These are phyloP conservation scores for Boletus smithii DNA, from an alignment of 1,284 basidiomycete species.

Conservation along the genomic window DNA sequence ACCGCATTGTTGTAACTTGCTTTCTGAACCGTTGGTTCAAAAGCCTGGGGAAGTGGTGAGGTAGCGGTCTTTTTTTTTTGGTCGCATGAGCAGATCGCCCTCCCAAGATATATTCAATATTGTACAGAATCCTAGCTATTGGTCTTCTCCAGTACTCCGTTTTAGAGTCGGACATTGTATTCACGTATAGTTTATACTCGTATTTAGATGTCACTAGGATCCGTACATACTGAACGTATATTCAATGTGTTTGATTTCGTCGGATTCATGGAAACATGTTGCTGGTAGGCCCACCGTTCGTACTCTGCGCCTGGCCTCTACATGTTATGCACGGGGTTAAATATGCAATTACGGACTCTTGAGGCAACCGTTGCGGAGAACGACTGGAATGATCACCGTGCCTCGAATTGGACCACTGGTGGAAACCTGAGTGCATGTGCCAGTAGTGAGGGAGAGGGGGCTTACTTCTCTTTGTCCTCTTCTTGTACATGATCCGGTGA, in stretches of 20 bases:
- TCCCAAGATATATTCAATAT: background rate
- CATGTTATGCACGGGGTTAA: no score
- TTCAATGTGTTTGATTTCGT: no score
- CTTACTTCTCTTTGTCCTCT: conserved; percentile 88
- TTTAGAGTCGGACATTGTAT: no score
- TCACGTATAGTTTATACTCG: conserved; percentile 21
- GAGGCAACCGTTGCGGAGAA: no score
- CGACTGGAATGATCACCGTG: conserved; percentile 60
- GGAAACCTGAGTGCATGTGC: conserved; percentile 16
- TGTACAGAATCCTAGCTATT: no score
- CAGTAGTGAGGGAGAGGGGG: background rate
- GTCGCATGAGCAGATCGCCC: background rate
- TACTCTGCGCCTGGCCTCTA: no score
- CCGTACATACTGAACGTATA: no score
- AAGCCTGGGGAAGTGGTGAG: conserved; percentile 42
- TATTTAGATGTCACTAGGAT: no score
- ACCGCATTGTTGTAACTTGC: conserved; percentile 54
- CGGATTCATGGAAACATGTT: no score
- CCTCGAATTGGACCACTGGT: conserved; percentile 85
- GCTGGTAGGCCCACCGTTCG: no score
- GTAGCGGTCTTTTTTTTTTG: background rate
- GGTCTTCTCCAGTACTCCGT: no score
- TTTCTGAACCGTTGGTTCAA: conserved; percentile 54
- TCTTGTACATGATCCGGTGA: conserved; percentile 99
- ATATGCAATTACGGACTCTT: no score